Evolutionary conservation across 2,329 filamentous ascomycete genomes (phyloP), one percentile per base, ranked within the genome.

Genomic region (Blumeria graminis): DNA sequence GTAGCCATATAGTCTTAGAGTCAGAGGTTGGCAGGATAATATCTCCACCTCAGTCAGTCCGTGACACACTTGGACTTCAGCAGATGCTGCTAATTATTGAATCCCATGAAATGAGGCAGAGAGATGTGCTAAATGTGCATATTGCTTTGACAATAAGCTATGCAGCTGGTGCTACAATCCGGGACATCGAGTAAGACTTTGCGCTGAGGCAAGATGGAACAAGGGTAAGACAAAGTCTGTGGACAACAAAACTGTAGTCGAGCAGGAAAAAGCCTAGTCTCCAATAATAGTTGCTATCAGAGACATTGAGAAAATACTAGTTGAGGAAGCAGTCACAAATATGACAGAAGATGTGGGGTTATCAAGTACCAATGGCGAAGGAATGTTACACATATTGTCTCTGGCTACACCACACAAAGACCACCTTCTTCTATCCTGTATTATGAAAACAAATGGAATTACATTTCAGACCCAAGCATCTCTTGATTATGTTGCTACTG

Each of bases 401-500:
- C 18, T 39, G 34, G 39, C n/a, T 16, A 54, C 34, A 16, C 51
- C 51, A 41, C 51, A 54, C 18, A 54, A 54, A 22, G 6, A 54
- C 51, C 13, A 38, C 35, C 51, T 54, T 39, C 51, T 54, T 13
- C 18, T 46, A 46, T 39, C 51, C 14, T 54, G 34, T 39, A 41
- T 36, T 14, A 54, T 54, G 41, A 18, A 39, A 5, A 22, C 7
- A 54, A 54, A 54, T 54, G 32, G 35, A 54, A 54, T 54, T 16
- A 22, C 13, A 36, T 22, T 39, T 28, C 51, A 54, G 18, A 39
- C 10, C 6, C 51, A 39, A 54, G 35, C 51, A 41, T 54, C 39
- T 54, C 35, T 39, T 39, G 50, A 39, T 54, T 54, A 34, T 28
- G n/a, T 34, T 28, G 51, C 51, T 39, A 39, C 51, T 54, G 51